These are phyloP conservation scores for Alisma plantagoaquatica DNA, from an alignment of 106 monocot species.

Conservation along the genomic window DNA sequence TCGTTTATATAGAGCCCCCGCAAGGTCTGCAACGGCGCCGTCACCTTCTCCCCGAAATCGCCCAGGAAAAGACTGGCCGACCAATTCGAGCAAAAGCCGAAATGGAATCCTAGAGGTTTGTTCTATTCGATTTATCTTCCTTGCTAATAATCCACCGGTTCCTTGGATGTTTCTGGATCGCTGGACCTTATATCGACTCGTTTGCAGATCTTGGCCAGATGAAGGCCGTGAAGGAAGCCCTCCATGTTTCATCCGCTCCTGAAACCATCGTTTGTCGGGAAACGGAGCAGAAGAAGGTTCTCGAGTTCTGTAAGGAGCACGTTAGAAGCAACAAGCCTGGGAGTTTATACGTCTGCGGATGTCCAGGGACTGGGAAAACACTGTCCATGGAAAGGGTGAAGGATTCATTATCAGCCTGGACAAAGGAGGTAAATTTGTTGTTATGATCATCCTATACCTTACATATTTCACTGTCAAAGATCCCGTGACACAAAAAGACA, in stretches of 20 bases:
- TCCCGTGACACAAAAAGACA: no score
- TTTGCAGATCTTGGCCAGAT: slow-evolving; percentile 72
- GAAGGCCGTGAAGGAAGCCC: slow-evolving; percentile 61
- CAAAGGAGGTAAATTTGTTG: slow-evolving; percentile 70
- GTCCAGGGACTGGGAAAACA: slow-evolving; percentile 94
- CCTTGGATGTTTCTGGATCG: no score
- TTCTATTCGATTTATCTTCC: no score
- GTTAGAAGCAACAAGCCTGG: slow-evolving; percentile 46
- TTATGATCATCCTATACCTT: no score
- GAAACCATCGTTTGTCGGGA: slow-evolving; percentile 63
- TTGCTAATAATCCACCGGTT: no score
- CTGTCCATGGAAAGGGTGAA: slow-evolving; percentile 52
- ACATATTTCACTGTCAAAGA: no score
- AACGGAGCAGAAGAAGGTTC: slow-evolving; percentile 51
- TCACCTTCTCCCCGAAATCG: slow-evolving; percentile 10
- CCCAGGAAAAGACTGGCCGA: slow-evolving; percentile 15
- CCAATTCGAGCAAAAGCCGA: slow-evolving; percentile 2
- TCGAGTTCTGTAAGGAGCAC: slow-evolving; percentile 71
- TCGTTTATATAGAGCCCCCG: background rate
- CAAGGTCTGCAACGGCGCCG: background rate
- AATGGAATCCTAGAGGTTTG: slow-evolving; percentile 34
- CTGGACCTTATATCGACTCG: no score
- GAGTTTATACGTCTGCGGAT: slow-evolving; percentile 87
- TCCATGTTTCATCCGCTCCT: slow-evolving; percentile 71
- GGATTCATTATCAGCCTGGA: slow-evolving; percentile 41